Evolutionary conservation across 192 early-diverging fungal species (phyloP).

Genomic region (Neocallimastix lanati): DNA sequence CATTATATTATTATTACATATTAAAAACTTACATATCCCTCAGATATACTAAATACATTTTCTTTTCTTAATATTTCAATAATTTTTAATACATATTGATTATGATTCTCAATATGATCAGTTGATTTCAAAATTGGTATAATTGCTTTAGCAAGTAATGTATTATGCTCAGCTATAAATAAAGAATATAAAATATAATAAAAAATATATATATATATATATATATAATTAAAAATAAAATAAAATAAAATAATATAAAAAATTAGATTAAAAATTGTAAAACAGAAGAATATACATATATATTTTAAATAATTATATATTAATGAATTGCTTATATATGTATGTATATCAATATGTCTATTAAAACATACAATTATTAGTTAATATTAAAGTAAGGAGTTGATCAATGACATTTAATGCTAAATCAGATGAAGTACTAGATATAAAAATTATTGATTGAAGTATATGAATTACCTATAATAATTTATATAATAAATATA

Average conservation of each 20-base stretch:
- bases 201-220: not conserved
- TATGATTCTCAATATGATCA: not conserved
- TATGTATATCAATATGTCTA: no score
- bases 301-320: no score
- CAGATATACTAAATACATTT: not conserved
- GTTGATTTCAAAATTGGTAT: not conserved
- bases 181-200: not conserved
- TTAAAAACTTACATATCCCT: not conserved
- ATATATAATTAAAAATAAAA: not conserved
- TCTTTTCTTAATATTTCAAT: not conserved
- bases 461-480: not conserved
- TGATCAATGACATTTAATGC: not conserved
- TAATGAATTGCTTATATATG: no score
- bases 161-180: not conserved
- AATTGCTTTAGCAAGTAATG: not conserved
- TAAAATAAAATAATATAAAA: no score
- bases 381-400: not conserved
- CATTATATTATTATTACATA: no score
- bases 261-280: no score
- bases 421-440: not conserved
- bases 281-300: no score
- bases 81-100: not conserved
- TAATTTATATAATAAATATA: slow-evolving; percentile 30
- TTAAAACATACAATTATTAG: not conserved
- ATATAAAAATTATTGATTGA: not conserved